Conservation (phyloP, 352 stramenopile genomes). For the Phytopythium chamaehyphon region DNA sequence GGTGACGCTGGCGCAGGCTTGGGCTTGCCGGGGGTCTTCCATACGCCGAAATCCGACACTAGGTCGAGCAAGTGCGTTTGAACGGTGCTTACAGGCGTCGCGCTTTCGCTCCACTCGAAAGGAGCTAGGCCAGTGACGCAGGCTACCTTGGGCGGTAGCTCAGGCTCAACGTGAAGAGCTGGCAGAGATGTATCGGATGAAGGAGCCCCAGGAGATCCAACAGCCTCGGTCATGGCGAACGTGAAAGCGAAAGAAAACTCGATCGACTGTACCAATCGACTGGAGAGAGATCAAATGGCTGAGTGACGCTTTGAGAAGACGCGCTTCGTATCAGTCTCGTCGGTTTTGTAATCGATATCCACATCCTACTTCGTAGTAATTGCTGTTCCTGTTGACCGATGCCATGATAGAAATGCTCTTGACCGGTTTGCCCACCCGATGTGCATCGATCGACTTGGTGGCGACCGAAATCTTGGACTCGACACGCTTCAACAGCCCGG, state of each 20-base stretch:
- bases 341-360: no score
- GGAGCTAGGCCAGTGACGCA: conserved; percentile 2
- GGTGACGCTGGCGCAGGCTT: conserved; percentile 1
- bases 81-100: conserved; percentile 4
- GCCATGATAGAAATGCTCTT: no score
- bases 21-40: conserved; percentile 11
- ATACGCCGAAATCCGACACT: conserved; percentile 12
- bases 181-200: neutral
- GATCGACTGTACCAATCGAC: neutral
- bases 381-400: no score
- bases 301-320: neutral
- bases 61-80: conserved; percentile 11
- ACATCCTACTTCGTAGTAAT: no score
- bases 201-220: neutral
- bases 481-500: no score
- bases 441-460: no score
- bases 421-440: no score
- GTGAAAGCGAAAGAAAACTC: neutral
- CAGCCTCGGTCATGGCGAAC: neutral
- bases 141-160: conserved; percentile 1
- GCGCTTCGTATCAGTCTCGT: no score
- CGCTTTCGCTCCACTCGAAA: conserved; percentile 10
- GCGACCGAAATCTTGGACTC: no score
- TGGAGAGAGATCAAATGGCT: neutral
- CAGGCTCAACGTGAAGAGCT: neutral